These are phyloP conservation scores for Pleurotus citrinopileatus DNA, from an alignment of 768 basidiomycete genomes.

Conservation along the genomic window DNA sequence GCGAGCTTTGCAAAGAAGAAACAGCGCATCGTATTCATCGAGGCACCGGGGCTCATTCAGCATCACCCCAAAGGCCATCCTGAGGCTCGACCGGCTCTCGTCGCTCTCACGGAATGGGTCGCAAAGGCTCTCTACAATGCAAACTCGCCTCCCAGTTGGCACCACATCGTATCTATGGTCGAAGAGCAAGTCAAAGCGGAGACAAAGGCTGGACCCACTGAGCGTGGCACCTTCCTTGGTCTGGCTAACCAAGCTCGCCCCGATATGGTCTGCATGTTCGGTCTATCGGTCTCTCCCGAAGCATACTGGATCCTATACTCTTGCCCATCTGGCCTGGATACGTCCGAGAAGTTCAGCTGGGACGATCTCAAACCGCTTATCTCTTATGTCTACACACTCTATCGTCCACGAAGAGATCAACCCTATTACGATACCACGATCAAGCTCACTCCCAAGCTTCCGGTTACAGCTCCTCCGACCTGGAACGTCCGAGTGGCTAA, in stretches of 20 bases:
- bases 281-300: neutral
- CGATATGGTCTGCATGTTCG: neutral
- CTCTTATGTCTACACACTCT: constrained; percentile 8
- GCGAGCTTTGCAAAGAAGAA: too few species aligned
- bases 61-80: too few species aligned
- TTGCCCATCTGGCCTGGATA: neutral
- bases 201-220: neutral
- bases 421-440: neutral
- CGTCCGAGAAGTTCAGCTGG: neutral
- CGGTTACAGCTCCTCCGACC: neutral
- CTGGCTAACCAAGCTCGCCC: neutral
- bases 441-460: neutral
- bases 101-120: neutral
- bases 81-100: neutral
- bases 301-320: neutral
- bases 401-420: neutral
- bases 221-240: neutral
- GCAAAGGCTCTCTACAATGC: neutral
- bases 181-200: neutral
- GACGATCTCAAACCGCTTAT: neutral
- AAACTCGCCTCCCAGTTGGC: neutral
- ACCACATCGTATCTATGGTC: neutral
- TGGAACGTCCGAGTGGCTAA: neutral
- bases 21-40: too few species aligned
- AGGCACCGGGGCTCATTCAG: too few species aligned